These are phyloP conservation scores for Lachnellula cervina DNA, from an alignment of 2,329 filamentous ascomycete species.

Conservation along the genomic window DNA sequence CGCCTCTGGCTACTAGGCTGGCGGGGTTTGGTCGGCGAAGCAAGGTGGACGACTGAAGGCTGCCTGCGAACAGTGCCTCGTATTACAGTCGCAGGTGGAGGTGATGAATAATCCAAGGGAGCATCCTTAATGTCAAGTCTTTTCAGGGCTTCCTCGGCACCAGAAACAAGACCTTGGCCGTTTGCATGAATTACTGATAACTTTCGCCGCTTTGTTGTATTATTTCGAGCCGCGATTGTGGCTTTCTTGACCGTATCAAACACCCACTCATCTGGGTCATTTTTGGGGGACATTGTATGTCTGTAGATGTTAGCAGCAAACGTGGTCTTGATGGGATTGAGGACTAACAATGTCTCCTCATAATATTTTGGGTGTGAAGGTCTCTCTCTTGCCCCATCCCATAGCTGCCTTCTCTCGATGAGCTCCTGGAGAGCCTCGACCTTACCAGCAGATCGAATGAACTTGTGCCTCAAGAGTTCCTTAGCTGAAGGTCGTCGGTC, in stretches of 20 bases:
- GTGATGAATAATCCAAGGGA: constrained; percentile 52
- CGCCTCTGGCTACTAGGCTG: constrained; percentile 48
- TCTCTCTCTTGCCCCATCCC: constrained; percentile 67
- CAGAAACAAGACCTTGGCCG: constrained; percentile 25
- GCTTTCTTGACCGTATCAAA: constrained; percentile 84
- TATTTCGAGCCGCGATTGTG: constrained; percentile 55
- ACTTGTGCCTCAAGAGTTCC: constrained; percentile 81
- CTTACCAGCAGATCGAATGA: constrained; percentile 82
- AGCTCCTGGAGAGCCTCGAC: constrained; percentile 84
- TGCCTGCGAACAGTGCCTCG: constrained; percentile 47
- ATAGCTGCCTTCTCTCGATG: constrained; percentile 76
- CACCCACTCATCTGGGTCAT: constrained; percentile 82
- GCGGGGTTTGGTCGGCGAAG: constrained; percentile 28
- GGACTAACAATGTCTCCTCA: constrained; percentile 73
- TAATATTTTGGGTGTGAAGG: constrained; percentile 77
- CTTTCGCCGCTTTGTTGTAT: constrained; percentile 48
- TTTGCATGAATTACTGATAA: constrained; percentile 51
- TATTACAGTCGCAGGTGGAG: constrained; percentile 51
- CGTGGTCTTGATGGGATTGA: not conserved
- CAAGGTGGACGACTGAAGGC: constrained; percentile 35
- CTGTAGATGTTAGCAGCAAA: constrained; percentile 32
- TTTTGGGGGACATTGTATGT: constrained; percentile 60
- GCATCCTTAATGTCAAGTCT: constrained; percentile 58
- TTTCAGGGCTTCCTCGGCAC: constrained; percentile 54
- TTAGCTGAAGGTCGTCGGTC: constrained; percentile 79